A percentile compares a stretch with the other conserved stretches of the same genome.
Evolutionary conservation across 257 asterid genomes (phyloP).

Genomic region (Solanum lignicaule): DNA sequence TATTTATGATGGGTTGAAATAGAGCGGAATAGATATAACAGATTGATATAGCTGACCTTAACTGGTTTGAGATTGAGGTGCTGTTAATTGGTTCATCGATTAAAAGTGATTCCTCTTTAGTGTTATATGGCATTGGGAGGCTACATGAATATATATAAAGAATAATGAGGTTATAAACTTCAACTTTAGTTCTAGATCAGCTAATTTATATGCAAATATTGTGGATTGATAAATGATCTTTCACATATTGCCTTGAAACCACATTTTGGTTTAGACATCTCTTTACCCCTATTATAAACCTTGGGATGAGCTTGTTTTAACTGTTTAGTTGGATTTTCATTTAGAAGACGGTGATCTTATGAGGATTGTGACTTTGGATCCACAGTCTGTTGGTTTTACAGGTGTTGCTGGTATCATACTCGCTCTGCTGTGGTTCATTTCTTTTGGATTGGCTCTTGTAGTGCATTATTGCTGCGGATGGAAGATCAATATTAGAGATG

Average conservation of each 20-base stretch:
- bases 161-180: neutral
- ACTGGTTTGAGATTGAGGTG: neutral
- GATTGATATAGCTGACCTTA: neutral
- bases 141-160: neutral
- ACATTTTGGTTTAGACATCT: neutral
- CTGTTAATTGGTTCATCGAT: neutral
- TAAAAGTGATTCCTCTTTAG: neutral
- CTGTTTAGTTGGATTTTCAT: neutral
- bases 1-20: neutral
- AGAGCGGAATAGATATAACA: neutral
- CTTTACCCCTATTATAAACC: too few relatives aligned
- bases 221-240: neutral
- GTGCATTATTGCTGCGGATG: conserved; percentile 71
- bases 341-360: neutral
- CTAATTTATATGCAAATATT: neutral
- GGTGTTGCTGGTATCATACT: conserved; percentile 70
- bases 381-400: conserved; percentile 88
- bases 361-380: conserved; percentile 11
- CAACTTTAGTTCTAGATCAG: neutral
- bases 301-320: neutral
- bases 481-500: conserved; percentile 45
- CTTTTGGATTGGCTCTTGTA: conserved; percentile 73
- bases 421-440: conserved; percentile 69
- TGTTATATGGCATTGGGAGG: neutral
- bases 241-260: neutral